Conservation (phyloP, 441 rosid genomes). For the Adansonia madagascariensis region DNA sequence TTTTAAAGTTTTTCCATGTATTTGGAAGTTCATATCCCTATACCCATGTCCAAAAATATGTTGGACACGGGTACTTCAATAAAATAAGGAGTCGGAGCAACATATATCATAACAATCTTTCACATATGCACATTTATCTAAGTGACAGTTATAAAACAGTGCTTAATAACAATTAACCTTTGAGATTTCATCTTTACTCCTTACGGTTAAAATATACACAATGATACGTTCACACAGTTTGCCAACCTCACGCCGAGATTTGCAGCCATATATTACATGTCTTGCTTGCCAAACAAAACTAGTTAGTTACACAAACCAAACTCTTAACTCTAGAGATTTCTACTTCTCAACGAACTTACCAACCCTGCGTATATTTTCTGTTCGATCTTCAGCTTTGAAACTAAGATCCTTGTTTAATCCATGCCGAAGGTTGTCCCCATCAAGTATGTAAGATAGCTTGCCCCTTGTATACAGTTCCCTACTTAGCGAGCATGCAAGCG, state of each 20-base stretch:
- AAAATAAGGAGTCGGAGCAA: neutral
- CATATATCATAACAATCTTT: neutral
- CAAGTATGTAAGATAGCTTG: conserved; percentile 77
- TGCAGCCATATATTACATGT: neutral
- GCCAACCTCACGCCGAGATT: neutral
- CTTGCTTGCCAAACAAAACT: neutral
- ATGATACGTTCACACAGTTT: neutral
- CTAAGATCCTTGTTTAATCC: conserved; percentile 84
- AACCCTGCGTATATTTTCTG: conserved; percentile 86
- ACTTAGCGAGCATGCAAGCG: conserved; percentile 76
- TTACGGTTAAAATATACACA: neutral
- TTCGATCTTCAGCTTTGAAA: conserved; percentile 83
- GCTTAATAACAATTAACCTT: neutral
- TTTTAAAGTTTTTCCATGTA: neutral
- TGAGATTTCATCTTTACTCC: neutral
- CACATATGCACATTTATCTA: neutral
- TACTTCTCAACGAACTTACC: conserved; percentile 51
- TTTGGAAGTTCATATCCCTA: neutral
- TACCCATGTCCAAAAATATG: neutral
- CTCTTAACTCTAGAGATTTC: neutral
- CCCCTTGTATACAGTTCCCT: conserved; percentile 69
- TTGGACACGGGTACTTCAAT: neutral
- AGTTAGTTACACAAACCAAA: neutral
- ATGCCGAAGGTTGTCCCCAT: conserved; percentile 87
- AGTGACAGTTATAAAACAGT: neutral